Evolutionary conservation across 2,329 filamentous ascomycete genomes (phyloP), one percentile per base, ranked within the genome.

Genomic region (Drechslerella stenobrocha): DNA sequence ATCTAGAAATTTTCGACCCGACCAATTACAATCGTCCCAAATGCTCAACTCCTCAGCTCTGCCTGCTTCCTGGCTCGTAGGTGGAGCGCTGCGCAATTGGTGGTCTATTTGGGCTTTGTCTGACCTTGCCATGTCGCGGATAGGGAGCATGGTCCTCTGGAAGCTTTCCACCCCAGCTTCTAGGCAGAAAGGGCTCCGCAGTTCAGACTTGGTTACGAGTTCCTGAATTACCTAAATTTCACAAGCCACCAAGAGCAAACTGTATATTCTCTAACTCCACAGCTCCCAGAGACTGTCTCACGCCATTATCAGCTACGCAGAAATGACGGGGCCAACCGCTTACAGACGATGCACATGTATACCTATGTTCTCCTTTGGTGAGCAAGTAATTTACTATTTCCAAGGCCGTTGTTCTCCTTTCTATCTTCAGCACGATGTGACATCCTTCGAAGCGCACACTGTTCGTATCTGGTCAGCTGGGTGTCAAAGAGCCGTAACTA

Each of bases 181-280:
- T 42, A 42, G 37, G 37, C 37, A 42, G 37, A 42, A 42, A 42
- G 18, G 37, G 3, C 37, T 18, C 37, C 37, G 22, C 7, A 42
- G 37, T 18, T 42, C n/a, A 42, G 37, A 42, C 37, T 20, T 20
- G 18, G 13, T 20, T 18, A 20, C 13, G n/a, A n/a, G n/a, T n/a
- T n/a, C n/a, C n/a, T 15, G 15, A 18, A 20, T 5, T 20, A 18
- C 13, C 34, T 7, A 5, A 18, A 42, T 18, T 42, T 18, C 15
- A 18, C 37, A 18, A n/a, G 7, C 9, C 9, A 5, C 22, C n/a
- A 7, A n/a, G 37, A 3, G 15, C 18, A 20, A 5, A n/a, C 13
- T 9, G n/a, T n/a, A n/a, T n/a, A n/a, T n/a, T n/a, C n/a, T 37
- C 34, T 37, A 37, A n/a, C n/a, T n/a, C 11, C 34, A 37, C 11